These are phyloP conservation scores for Neonectria ditissima DNA, from an alignment of 2,329 filamentous ascomycete genomes.

Conservation along the genomic window DNA sequence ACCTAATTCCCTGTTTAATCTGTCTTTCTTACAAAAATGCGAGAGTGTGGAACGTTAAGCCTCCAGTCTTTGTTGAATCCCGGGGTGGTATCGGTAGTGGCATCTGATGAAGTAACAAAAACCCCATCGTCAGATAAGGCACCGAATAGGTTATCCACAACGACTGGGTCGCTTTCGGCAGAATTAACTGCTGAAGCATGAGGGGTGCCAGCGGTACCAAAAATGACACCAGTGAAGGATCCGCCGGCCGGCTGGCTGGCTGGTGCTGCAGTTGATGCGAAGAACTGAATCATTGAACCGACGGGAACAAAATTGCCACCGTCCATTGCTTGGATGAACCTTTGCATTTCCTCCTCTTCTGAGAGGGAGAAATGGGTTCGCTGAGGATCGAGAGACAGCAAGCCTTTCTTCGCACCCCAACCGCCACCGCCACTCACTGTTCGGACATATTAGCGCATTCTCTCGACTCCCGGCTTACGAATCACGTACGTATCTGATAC, in stretches of 20 bases:
- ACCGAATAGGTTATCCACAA: constrained; percentile 66
- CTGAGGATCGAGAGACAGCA: constrained; percentile 83
- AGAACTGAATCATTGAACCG: constrained; percentile 76
- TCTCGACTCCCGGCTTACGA: neutral
- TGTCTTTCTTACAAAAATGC: constrained; percentile 41
- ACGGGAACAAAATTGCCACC: constrained; percentile 67
- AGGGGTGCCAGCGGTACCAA: constrained; percentile 48
- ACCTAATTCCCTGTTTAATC: neutral
- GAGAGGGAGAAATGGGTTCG: constrained; percentile 59
- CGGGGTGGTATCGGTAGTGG: constrained; percentile 40
- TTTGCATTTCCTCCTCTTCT: constrained; percentile 64
- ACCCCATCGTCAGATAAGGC: constrained; percentile 71
- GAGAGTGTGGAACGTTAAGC: constrained; percentile 51
- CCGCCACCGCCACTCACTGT: constrained; percentile 83
- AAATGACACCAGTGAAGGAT: constrained; percentile 42
- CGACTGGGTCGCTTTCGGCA: neutral
- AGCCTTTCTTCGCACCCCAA: constrained; percentile 83
- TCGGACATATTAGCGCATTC: constrained; percentile 30
- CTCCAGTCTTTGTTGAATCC: constrained; percentile 48
- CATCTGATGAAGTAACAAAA: constrained; percentile 56
- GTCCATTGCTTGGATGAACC: constrained; percentile 64
- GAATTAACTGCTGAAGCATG: constrained; percentile 22
- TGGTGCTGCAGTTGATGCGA: constrained; percentile 56
- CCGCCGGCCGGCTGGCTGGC: constrained; percentile 42
- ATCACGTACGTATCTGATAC: constrained; percentile 53